Evolutionary conservation across 768 basidiomycete genomes (phyloP).

Genomic region (Tylopilus felleus): DNA sequence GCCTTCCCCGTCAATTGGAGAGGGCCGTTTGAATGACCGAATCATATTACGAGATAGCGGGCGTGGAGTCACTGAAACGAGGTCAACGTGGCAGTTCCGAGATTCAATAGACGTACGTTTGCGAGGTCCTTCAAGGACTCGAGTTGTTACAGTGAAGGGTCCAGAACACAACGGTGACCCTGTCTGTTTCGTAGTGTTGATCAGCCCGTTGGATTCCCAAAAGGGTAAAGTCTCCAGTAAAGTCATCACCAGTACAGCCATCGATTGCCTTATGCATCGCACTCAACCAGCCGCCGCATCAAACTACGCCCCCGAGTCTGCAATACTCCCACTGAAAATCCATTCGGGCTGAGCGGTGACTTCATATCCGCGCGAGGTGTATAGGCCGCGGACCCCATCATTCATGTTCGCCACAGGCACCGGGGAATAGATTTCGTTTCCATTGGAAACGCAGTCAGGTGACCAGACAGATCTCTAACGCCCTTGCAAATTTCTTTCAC

Average conservation of each 20-base stretch:
- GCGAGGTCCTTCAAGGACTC: constrained; percentile 3
- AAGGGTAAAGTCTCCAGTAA: not conserved
- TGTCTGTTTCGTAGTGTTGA: not conserved
- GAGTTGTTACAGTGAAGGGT: not conserved
- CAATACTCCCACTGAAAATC: constrained; percentile 1
- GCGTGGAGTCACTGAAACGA: constrained; percentile 28
- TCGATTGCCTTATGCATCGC: constrained; percentile 9
- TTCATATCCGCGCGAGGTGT: constrained; percentile 32
- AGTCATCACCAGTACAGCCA: too few species aligned
- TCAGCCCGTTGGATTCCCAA: constrained; percentile 2
- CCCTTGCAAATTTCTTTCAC: not conserved
- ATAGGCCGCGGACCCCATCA: constrained; percentile 28
- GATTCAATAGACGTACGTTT: constrained; percentile 9
- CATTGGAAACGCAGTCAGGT: constrained; percentile 22
- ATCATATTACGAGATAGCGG: constrained; percentile 34
- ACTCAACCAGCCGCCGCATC: constrained; percentile 3
- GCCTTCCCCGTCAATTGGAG: constrained; percentile 28
- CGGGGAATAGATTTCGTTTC: constrained; percentile 20
- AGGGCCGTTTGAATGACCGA: constrained; percentile 32
- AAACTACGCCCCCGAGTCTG: not conserved
- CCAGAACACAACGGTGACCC: not conserved
- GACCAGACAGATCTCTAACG: constrained; percentile 2
- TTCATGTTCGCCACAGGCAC: constrained; percentile 29
- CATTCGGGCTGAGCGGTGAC: constrained; percentile 11
- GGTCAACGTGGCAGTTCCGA: constrained; percentile 17